A percentile compares a stretch with the other conserved stretches of the same genome.
Evolutionary conservation across 1,139 yeast genomes (phyloP).

Genomic region (Arxiozyma telluris): DNA sequence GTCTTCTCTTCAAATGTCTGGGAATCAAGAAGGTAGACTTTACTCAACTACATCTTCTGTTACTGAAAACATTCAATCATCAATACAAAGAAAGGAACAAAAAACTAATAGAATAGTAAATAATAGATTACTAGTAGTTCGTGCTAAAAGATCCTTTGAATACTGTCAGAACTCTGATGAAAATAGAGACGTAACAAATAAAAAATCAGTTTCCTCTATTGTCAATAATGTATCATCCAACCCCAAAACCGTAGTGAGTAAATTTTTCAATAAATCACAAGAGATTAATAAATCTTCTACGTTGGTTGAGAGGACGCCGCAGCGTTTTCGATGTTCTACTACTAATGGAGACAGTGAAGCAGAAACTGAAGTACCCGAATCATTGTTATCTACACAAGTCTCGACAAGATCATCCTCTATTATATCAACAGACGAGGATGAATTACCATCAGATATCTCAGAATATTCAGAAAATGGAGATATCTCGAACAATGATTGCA

Average conservation of each 20-base stretch:
- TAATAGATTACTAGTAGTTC: not conserved
- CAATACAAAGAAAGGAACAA: not conserved
- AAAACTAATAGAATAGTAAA: not conserved
- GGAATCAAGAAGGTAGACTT: not conserved
- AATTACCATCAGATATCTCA: not conserved
- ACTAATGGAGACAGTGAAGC: slow-evolving; percentile 8
- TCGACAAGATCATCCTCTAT: slow-evolving; percentile 29
- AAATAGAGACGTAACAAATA: too few relatives aligned
- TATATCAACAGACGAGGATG: slow-evolving; percentile 20
- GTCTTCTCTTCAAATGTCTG: not conserved
- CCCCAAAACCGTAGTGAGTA: not conserved
- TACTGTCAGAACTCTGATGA: not conserved
- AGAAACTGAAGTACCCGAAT: slow-evolving; percentile 24
- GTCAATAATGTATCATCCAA: not conserved
- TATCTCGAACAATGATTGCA: not conserved
- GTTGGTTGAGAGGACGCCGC: not conserved
- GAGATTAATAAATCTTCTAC: not conserved
- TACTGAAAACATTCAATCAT: not conserved
- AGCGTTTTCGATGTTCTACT: not conserved
- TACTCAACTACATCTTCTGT: not conserved
- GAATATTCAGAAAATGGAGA: slow-evolving; percentile 6
- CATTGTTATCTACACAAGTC: slow-evolving; percentile 21
- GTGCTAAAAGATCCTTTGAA: not conserved
- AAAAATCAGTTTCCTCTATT: not conserved
- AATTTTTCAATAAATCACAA: not conserved